phyloP scores from a whole-genome alignment of 1,139 yeast genomes.

The Hemisphaericaspora xylofermentans region DNA sequence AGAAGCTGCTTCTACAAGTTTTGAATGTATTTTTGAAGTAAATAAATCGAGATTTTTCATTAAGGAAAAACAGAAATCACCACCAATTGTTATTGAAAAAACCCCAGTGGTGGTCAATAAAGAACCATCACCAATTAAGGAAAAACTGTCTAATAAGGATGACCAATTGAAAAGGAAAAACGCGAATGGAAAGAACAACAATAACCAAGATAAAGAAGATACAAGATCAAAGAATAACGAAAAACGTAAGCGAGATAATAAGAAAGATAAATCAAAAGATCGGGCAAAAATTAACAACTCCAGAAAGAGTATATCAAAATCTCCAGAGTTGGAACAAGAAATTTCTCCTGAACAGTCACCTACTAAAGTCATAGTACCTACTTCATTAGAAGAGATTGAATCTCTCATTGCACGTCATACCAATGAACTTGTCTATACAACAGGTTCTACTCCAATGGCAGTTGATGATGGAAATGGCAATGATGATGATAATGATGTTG shows the following conservation, averaged over 20 bases:
- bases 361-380: slow-evolving; percentile 17
- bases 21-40: slow-evolving; percentile 5
- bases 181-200: slow-evolving; percentile 5
- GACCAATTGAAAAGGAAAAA: slow-evolving; percentile 8
- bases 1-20: slow-evolving; percentile 1
- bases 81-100: neutral
- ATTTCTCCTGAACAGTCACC: slow-evolving; percentile 3
- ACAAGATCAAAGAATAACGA: neutral
- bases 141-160: slow-evolving; percentile 5
- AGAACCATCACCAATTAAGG: neutral
- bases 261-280: neutral
- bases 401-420: slow-evolving; percentile 28
- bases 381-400: slow-evolving; percentile 31
- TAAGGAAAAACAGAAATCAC: slow-evolving; percentile 5
- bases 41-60: neutral
- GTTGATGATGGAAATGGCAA: neutral
- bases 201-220: neutral
- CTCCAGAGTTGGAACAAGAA: neutral
- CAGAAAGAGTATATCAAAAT: neutral
- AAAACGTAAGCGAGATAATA: no score
- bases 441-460: slow-evolving; percentile 1
- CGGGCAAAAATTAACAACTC: no score
- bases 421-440: slow-evolving; percentile 6
- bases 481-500: neutral
- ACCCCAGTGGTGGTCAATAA: no score